A percentile compares a stretch with the other conserved stretches of the same genome.
Conservation (phyloP, 2,329 filamentous ascomycete genomes). For the Alternaria postmessia region DNA sequence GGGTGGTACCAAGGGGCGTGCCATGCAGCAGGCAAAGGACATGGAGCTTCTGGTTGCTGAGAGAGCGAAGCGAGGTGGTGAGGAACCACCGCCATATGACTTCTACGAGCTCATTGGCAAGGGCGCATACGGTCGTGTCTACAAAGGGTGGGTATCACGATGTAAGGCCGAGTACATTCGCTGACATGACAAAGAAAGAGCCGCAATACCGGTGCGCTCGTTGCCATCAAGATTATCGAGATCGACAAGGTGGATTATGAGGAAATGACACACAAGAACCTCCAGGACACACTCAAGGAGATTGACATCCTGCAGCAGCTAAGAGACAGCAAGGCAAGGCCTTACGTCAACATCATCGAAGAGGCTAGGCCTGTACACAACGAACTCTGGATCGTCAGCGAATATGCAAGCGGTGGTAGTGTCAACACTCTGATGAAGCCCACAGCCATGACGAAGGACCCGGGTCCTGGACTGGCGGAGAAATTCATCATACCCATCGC, state of each 20-base stretch:
- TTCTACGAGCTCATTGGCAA: conserved; percentile 78
- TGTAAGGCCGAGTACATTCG: not conserved
- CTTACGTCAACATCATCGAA: conserved; percentile 85
- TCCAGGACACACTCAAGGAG: conserved; percentile 66
- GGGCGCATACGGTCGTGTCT: conserved; percentile 76
- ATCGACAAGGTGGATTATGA: conserved; percentile 76
- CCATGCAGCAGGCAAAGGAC: conserved; percentile 73
- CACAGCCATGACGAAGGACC: conserved; percentile 33
- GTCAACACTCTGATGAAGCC: conserved; percentile 71
- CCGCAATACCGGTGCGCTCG: conserved; percentile 59
- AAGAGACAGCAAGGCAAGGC: conserved; percentile 75
- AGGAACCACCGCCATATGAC: conserved; percentile 70
- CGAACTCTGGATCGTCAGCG: conserved; percentile 87
- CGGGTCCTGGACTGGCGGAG: conserved; percentile 60
- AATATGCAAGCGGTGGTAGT: conserved; percentile 86
- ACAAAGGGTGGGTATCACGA: conserved; percentile 63
- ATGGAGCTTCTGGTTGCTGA: conserved; percentile 73
- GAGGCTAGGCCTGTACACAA: conserved; percentile 80
- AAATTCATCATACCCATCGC: conserved; percentile 70
- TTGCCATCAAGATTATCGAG: conserved; percentile 84
- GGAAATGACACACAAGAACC: conserved; percentile 51
- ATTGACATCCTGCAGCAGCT: conserved; percentile 74
- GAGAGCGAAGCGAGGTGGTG: conserved; percentile 66
- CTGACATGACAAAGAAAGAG: conserved; percentile 47
- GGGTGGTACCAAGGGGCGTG: conserved; percentile 63